A percentile compares a stretch with the other conserved stretches of the same genome.
phyloP scores from a whole-genome alignment of 495 filamentous ascomycete genomes.

The Annulohypoxylon maeteangense region DNA sequence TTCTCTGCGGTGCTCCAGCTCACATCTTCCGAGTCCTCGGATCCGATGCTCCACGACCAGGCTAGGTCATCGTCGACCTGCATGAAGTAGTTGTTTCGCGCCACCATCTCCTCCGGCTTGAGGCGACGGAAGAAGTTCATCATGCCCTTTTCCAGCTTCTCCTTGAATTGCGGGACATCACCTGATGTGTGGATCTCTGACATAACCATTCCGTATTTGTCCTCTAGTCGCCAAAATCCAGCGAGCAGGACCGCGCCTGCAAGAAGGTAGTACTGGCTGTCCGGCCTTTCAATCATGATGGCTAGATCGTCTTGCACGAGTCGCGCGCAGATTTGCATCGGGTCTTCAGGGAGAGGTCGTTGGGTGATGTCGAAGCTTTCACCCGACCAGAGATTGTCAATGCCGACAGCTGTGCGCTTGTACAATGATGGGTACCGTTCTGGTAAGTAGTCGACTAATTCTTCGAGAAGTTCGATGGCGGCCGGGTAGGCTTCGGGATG shows the following conservation, averaged over 20 bases:
- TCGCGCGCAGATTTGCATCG: constrained; percentile 78
- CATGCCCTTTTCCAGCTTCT: constrained; percentile 86
- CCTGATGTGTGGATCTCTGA: constrained; percentile 87
- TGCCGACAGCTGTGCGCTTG: constrained; percentile 68
- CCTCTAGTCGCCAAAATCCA: constrained; percentile 86
- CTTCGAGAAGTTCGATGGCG: constrained; percentile 82
- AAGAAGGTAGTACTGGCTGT: constrained; percentile 87
- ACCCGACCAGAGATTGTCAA: constrained; percentile 76
- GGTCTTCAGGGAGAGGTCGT: constrained; percentile 79
- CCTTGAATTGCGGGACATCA: constrained; percentile 78
- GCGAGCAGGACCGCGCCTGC: constrained; percentile 83
- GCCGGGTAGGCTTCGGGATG: constrained; percentile 79
- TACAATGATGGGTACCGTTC: constrained; percentile 82
- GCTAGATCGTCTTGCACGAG: constrained; percentile 88
- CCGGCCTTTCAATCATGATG: constrained; percentile 81
- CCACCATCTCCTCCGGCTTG: constrained; percentile 70
- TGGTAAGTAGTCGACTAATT: constrained; percentile 80
- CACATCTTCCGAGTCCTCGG: constrained; percentile 70
- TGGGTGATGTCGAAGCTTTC: constrained; percentile 77
- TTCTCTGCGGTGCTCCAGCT: constrained; percentile 84
- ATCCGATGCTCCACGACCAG: constrained; percentile 80
- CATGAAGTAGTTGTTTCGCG: constrained; percentile 76
- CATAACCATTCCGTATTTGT: constrained; percentile 87
- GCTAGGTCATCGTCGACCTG: constrained; percentile 78
- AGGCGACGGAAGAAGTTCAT: constrained; percentile 79